phyloP scores from a whole-genome alignment of 305 asterid genomes.

The Caryopteris hybrid region DNA sequence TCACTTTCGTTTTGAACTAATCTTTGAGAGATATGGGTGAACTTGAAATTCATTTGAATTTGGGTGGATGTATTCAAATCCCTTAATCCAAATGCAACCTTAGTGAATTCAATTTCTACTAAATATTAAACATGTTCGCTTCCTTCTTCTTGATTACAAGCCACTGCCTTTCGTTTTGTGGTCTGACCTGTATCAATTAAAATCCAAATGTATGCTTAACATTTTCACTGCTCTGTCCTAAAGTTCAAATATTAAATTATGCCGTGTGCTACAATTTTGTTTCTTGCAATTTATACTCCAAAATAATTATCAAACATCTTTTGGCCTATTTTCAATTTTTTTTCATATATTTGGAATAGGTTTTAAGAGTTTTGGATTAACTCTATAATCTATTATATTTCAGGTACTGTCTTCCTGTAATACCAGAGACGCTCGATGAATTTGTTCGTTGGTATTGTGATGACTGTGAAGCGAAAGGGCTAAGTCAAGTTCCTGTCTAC shows the following conservation, averaged over 20 bases:
- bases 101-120: background rate
- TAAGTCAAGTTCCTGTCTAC: background rate
- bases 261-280: background rate
- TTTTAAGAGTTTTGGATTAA: background rate
- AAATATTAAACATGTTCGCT: background rate
- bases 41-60: no score
- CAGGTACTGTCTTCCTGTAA: slow-evolving; percentile 68
- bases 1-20: background rate
- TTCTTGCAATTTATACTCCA: background rate
- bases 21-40: no score
- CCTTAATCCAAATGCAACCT: background rate
- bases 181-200: background rate
- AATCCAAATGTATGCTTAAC: background rate
- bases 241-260: background rate
- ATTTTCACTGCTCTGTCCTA: background rate
- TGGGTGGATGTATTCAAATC: background rate
- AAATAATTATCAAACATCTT: background rate
- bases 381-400: slow-evolving; percentile 10
- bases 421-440: slow-evolving; percentile 57
- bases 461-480: slow-evolving; percentile 31
- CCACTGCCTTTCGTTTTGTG: background rate
- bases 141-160: background rate
- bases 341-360: background rate
- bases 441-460: slow-evolving; percentile 71
- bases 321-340: background rate